Evolutionary conservation across 2,329 filamentous ascomycete genomes (phyloP), one percentile per base, ranked within the genome.

Genomic region (Chrysoporthe cubensis): DNA sequence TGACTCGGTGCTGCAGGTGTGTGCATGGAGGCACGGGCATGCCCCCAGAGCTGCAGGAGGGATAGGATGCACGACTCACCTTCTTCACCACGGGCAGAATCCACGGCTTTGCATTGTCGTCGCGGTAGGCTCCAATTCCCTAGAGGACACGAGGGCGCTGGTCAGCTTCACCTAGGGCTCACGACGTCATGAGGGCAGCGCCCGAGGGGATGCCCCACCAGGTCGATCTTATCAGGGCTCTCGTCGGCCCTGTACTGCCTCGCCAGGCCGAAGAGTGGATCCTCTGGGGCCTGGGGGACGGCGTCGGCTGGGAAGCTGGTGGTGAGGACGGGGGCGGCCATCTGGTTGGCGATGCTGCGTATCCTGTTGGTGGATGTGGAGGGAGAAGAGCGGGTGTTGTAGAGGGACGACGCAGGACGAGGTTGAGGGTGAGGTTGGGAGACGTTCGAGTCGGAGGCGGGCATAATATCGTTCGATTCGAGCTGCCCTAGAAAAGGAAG

Each of bases 41-140:
- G 14, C 3, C 60, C 32, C 13, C 34, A 18, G 16, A n/a, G 42
- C 32, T 50, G 60, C 59, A 57, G 44, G 62, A 58, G 32, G 50
- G 59, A 52, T 21, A 14, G n/a, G 26, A 18, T 9, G 11, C n/a
- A 34, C 21, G 8, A 40, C 37, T 77, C 83, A 97, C 95, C 92
- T 97, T 96, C 83, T 93, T 96, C 70, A 98, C 95, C 2, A 98
- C 95, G 26, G 96, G 95, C 71, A 99, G 82, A 70, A 99, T 90
- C 96, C 96, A 99, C 3, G 96, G 96, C 84, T 98, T 98, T 70
- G 94, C 95, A 77, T 94, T 91, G 82, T 98, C 86, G 77, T 97
- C 96, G 78, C 96, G 88, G 82, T 99, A 99, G 68, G 96, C 96
- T 74, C 96, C 96, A 82, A 98, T 89, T 68, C 88, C 88, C 87